Base-by-base conservation (phyloP, 2,329 filamentous ascomycete genomes). In the Calonectria leucothoes region DNA sequence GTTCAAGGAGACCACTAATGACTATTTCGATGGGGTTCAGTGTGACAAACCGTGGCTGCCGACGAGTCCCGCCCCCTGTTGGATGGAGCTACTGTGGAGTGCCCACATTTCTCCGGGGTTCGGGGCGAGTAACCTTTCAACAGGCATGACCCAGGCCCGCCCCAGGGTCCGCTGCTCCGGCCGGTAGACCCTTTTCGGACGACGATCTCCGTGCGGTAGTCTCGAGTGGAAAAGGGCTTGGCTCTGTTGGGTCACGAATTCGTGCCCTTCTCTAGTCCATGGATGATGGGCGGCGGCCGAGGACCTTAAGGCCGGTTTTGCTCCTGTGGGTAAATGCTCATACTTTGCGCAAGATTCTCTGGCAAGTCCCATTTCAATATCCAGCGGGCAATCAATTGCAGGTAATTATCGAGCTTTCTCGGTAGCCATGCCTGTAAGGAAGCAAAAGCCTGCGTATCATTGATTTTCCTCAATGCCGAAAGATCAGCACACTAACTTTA, bases 211-310 rank as follows among this genome's bases (percentile, higher is more conserved):
- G 71, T 74, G 51, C 71, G 72, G 66, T 71, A 71, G 74, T 70
- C 77, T 74, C 76, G 74, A 78, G 74, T 74, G 70, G 70, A 29
- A 48, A 77, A 68, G 55, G 67, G 69, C 79, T 81, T 80, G 74
- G 67, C 73, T 80, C 72, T 69, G 70, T 80, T 80, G 76, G 74
- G 74, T 35, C 73, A 78, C 71, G 66, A 70, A 67, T 71, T 70
- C 66, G 70, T 64, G 75, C 69, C 68, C 75, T 77, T 69, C 66
- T 76, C 59, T 77, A 66, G 74, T 75, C 70, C 68, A 70, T 78
- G 74, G 74, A 74, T 71, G 25, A 77, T 72, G 75, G 74, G 77
- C 82, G 81, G 81, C 81, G 81, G 80, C 82, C 82, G 79, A 81
- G 73, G 73, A 73, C 68, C 74, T 80, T 81, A 79, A 74, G 77